Conservation (phyloP, 495 filamentous ascomycete species). For the Endocarpon pusillum region DNA sequence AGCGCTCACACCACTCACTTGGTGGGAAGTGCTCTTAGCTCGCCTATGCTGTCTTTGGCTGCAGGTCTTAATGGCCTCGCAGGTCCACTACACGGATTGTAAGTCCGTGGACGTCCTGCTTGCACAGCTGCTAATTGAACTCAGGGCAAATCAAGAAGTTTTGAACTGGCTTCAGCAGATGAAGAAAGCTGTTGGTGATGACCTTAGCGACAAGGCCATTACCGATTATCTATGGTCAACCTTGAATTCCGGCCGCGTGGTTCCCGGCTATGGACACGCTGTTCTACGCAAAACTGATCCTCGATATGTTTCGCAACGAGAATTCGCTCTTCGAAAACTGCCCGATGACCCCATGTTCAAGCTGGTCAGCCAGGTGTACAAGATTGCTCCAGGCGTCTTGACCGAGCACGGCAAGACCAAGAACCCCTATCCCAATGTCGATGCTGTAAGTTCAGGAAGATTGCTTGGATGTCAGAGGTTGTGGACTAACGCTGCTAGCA, state of each 20-base stretch:
- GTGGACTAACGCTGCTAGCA: constrained; percentile 36
- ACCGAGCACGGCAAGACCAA: constrained; percentile 99
- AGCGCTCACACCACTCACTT: constrained; percentile 96
- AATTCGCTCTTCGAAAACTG: constrained; percentile 83
- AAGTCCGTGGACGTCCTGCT: constrained; percentile 7
- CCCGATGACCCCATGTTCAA: constrained; percentile 98
- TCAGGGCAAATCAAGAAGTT: constrained; percentile 89
- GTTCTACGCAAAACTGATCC: constrained; percentile 99
- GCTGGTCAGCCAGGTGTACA: constrained; percentile 97
- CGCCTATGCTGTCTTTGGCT: constrained; percentile 86
- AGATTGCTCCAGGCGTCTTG: constrained; percentile 93
- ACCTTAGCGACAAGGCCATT: constrained; percentile 87
- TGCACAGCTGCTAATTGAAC: constrained; percentile 1
- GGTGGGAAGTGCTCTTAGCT: constrained; percentile 92
- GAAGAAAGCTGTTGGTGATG: constrained; percentile 88
- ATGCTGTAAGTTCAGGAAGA: constrained; percentile 41
- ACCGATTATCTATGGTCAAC: constrained; percentile 97
- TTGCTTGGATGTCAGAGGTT: too few relatives aligned
- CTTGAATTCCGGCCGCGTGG: constrained; percentile 84
- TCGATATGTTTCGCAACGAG: constrained; percentile 92
- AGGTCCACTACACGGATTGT: constrained; percentile 91
- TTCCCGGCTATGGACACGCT: constrained; percentile 95
- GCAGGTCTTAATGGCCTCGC: constrained; percentile 95
- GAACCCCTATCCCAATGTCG: constrained; percentile 68
- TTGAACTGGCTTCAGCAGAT: constrained; percentile 97